phyloP scores from a whole-genome alignment of 768 basidiomycete genomes.

The Tylopilus intermedius region DNA sequence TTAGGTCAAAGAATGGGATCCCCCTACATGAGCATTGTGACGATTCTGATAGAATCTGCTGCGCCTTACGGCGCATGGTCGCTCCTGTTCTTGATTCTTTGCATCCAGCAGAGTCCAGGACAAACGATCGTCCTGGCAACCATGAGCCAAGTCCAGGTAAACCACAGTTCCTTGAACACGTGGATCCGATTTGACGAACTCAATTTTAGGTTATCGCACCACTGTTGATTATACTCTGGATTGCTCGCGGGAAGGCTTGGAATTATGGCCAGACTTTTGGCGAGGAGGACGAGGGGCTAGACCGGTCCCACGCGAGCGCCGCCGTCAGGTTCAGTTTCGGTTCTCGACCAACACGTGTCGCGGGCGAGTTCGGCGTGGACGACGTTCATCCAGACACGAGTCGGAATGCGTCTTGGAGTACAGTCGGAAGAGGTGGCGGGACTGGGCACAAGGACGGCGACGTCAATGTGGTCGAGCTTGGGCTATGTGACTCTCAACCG shows the following conservation, averaged over 20 bases:
- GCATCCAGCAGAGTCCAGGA: constrained; percentile 9
- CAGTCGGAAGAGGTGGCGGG: neutral
- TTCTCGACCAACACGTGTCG: neutral
- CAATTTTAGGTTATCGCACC: constrained; percentile 20
- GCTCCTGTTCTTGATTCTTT: constrained; percentile 19
- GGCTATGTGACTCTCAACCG: constrained; percentile 2
- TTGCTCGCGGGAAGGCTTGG: constrained; percentile 22
- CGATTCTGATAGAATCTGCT: constrained; percentile 24
- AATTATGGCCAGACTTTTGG: neutral
- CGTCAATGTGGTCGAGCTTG: constrained; percentile 11
- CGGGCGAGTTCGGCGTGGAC: neutral
- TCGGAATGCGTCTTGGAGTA: constrained; percentile 11
- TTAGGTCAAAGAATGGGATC: constrained; percentile 14
- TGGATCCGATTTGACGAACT: neutral
- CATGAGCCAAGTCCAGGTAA: constrained; percentile 22
- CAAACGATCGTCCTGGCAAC: constrained; percentile 23
- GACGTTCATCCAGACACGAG: neutral
- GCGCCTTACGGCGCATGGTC: constrained; percentile 24
- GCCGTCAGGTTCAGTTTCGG: constrained; percentile 6
- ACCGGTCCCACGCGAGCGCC: neutral
- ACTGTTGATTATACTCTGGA: constrained; percentile 25
- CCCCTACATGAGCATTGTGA: constrained; percentile 21
- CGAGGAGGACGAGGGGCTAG: neutral
- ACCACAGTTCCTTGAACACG: neutral
- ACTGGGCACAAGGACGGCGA: neutral